phyloP scores from a whole-genome alignment of 75 land plant species.

The Cryptomeria japonica region DNA sequence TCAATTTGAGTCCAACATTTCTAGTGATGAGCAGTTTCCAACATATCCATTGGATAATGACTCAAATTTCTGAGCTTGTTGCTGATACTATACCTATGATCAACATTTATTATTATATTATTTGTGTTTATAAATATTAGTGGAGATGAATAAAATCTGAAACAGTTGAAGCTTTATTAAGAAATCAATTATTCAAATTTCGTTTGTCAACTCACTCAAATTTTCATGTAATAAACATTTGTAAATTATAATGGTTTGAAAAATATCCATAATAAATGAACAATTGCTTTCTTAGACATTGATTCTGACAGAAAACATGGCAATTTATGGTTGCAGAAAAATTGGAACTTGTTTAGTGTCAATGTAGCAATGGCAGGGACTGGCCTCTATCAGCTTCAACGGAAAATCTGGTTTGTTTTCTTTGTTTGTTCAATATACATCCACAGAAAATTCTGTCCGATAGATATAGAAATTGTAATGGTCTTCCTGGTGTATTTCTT shows the following conservation, averaged over 20 bases:
- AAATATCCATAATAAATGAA: neutral
- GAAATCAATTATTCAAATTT: neutral
- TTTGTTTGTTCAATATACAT: neutral
- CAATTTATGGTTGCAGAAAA: constrained; percentile 58
- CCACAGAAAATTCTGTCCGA: neutral
- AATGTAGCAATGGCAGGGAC: constrained; percentile 93
- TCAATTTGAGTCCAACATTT: no score
- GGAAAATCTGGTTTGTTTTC: constrained; percentile 68
- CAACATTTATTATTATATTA: no score
- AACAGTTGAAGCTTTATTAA: neutral
- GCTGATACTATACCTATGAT: no score
- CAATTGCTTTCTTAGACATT: neutral
- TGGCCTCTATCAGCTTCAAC: constrained; percentile 83
- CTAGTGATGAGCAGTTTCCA: no score
- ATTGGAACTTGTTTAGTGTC: constrained; percentile 95
- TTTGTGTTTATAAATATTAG: no score
- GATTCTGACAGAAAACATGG: neutral
- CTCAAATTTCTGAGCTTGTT: no score
- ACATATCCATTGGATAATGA: no score
- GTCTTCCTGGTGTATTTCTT: neutral
- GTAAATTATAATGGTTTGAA: neutral
- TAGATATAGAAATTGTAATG: neutral
- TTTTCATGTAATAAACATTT: neutral
- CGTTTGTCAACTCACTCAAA: neutral
- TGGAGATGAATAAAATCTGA: neutral